Evolutionary conservation across 352 stramenopile species (phyloP).

Genomic region (Thalassiosira ordinaria): DNA sequence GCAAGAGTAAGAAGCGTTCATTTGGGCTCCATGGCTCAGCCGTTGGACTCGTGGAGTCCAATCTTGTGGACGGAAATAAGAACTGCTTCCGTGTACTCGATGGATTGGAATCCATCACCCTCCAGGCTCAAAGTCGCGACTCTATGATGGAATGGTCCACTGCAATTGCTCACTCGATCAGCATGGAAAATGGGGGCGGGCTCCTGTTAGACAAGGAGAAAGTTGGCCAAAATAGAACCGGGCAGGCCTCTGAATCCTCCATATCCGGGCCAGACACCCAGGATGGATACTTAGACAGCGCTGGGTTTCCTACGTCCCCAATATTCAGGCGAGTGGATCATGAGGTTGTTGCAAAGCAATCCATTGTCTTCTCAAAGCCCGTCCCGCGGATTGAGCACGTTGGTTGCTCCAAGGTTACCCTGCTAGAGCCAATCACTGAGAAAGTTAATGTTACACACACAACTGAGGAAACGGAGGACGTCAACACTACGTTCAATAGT

Average conservation of each 20-base stretch:
- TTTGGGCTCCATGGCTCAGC: slow-evolving; percentile 47
- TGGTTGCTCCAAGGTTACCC: background rate
- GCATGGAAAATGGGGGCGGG: slow-evolving; percentile 55
- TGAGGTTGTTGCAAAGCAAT: slow-evolving; percentile 11
- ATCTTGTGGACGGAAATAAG: slow-evolving; percentile 23
- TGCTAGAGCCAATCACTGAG: slow-evolving; percentile 19
- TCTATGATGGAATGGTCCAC: slow-evolving; percentile 44
- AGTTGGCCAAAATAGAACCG: slow-evolving; percentile 8
- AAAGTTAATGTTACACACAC: slow-evolving; percentile 14
- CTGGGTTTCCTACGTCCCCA: slow-evolving; percentile 3
- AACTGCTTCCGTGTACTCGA: slow-evolving; percentile 46
- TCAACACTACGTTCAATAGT: slow-evolving; percentile 27
- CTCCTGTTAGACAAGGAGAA: slow-evolving; percentile 49
- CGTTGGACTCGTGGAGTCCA: slow-evolving; percentile 32
- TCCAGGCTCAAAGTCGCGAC: slow-evolving; percentile 27
- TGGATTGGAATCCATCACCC: slow-evolving; percentile 32
- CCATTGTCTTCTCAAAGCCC: slow-evolving; percentile 41
- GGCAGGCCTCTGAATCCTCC: no score
- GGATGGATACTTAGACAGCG: slow-evolving; percentile 6
- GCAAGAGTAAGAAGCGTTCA: slow-evolving; percentile 42
- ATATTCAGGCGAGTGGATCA: slow-evolving; percentile 5
- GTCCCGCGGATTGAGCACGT: background rate
- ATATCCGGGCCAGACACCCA: no score
- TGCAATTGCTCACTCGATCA: slow-evolving; percentile 42
- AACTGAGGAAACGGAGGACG: slow-evolving; percentile 29